phyloP scores from a whole-genome alignment of 176 grass and related monocot species.

The Phoenix dactylifera region DNA sequence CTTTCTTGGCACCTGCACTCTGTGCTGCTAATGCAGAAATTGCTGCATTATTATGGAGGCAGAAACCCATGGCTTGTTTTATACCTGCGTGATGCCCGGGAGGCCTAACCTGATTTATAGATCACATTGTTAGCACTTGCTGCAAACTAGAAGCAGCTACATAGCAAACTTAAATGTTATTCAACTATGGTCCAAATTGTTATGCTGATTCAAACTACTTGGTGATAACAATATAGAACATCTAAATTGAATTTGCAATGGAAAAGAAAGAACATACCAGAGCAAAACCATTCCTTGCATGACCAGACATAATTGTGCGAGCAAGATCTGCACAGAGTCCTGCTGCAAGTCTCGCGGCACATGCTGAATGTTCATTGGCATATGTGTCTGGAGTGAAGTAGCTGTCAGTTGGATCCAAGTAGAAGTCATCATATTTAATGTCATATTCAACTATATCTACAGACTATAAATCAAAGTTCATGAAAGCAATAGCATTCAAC shows the following conservation, averaged over 20 bases:
- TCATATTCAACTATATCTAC: slow-evolving; percentile 3
- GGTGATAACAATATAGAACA: neutral
- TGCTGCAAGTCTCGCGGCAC: slow-evolving; percentile 89
- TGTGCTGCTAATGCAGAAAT: slow-evolving; percentile 85
- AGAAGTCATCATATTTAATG: slow-evolving; percentile 19
- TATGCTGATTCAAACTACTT: slow-evolving; percentile 8
- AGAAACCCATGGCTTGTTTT: slow-evolving; percentile 96
- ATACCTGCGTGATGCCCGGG: slow-evolving; percentile 95
- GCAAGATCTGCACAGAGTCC: slow-evolving; percentile 96
- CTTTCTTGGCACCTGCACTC: slow-evolving; percentile 87
- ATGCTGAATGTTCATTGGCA: slow-evolving; percentile 78
- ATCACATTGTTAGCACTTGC: slow-evolving; percentile 2
- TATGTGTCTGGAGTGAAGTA: slow-evolving; percentile 98
- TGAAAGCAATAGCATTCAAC: no score
- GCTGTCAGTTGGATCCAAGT: slow-evolving; percentile 36
- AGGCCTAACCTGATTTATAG: slow-evolving; percentile 66
- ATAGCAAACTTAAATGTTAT: no score
- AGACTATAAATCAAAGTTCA: no score
- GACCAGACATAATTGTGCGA: slow-evolving; percentile 52
- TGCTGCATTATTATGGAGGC: slow-evolving; percentile 95
- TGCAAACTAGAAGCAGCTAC: neutral
- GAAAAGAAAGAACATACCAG: slow-evolving; percentile 43
- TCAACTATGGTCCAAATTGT: neutral
- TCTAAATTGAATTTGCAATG: slow-evolving; percentile 13
- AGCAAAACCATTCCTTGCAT: slow-evolving; percentile 80